Evolutionary conservation across 805 yeast genomes (phyloP).

Genomic region (Scheffersomyces spartinae): DNA sequence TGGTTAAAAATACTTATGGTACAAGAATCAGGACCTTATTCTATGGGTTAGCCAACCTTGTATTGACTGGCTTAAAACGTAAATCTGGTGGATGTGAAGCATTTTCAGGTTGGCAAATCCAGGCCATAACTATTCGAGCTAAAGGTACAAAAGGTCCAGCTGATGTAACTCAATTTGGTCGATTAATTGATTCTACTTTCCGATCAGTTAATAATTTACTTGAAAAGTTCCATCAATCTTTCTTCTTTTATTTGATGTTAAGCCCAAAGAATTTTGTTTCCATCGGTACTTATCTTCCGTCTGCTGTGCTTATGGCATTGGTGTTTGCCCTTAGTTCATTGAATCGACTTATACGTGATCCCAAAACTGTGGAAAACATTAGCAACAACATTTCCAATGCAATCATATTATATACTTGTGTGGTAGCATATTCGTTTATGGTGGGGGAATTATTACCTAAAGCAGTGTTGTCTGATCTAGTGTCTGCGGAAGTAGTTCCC

Average conservation of each 20-base stretch:
- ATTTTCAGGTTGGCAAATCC: constrained; percentile 93
- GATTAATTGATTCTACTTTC: constrained; percentile 77
- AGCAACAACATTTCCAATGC: constrained; percentile 8
- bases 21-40: constrained; percentile 48
- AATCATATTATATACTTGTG: too few relatives aligned
- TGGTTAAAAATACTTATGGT: constrained; percentile 36
- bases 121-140: constrained; percentile 74
- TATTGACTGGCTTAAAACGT: constrained; percentile 55
- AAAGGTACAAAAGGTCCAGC: constrained; percentile 41
- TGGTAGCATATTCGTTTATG: too few relatives aligned
- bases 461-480: constrained; percentile 5
- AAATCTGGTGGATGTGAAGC: constrained; percentile 73
- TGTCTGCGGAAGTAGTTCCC: constrained; percentile 7
- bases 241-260: constrained; percentile 79
- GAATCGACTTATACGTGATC: constrained; percentile 39
- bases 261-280: constrained; percentile 78
- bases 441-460: too few relatives aligned
- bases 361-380: constrained; percentile 12
- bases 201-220: constrained; percentile 83
- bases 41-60: constrained; percentile 56
- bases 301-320: constrained; percentile 63
- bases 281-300: constrained; percentile 85
- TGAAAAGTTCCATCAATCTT: constrained; percentile 95
- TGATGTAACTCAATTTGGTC: constrained; percentile 87
- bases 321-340: constrained; percentile 61